phyloP scores from a whole-genome alignment of 2,329 filamentous ascomycete genomes.

The Penicillium janthinellum region DNA sequence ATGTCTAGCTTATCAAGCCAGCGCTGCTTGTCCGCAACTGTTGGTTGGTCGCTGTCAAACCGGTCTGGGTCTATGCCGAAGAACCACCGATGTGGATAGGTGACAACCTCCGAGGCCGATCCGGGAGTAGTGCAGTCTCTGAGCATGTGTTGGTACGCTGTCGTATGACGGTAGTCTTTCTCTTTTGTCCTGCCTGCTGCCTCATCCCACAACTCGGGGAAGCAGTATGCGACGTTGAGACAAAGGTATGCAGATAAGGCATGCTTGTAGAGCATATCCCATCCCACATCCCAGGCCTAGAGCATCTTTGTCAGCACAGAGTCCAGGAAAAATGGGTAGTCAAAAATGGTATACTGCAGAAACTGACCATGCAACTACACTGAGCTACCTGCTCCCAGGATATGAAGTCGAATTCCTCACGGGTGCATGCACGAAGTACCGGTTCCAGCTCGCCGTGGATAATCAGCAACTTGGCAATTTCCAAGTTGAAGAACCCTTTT shows the following conservation, averaged over 20 bases:
- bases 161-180: slow-evolving; percentile 7
- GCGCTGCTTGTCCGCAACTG: not conserved
- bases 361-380: slow-evolving; percentile 1
- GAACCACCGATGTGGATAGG: slow-evolving; percentile 6
- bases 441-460: slow-evolving; percentile 6
- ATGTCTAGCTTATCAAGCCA: slow-evolving; percentile 4
- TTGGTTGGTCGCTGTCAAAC: not conserved
- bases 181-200: slow-evolving; percentile 1
- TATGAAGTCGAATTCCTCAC: not conserved
- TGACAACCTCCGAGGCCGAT: not conserved
- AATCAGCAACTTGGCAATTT: slow-evolving; percentile 8
- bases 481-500: slow-evolving; percentile 7
- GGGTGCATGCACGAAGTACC: slow-evolving; percentile 1
- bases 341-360: too few species aligned
- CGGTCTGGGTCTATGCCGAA: slow-evolving; percentile 6
- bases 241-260: slow-evolving; percentile 4
- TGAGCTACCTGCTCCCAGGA: not conserved
- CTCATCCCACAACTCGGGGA: slow-evolving; percentile 6
- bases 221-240: slow-evolving; percentile 5
- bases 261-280: not conserved
- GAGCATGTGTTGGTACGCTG: slow-evolving; percentile 3
- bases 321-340: not conserved
- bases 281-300: not conserved
- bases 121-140: not conserved
- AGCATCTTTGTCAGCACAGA: not conserved